Base-by-base conservation (phyloP, 176 grass and related monocot species). In the Luzula sylvatica region DNA sequence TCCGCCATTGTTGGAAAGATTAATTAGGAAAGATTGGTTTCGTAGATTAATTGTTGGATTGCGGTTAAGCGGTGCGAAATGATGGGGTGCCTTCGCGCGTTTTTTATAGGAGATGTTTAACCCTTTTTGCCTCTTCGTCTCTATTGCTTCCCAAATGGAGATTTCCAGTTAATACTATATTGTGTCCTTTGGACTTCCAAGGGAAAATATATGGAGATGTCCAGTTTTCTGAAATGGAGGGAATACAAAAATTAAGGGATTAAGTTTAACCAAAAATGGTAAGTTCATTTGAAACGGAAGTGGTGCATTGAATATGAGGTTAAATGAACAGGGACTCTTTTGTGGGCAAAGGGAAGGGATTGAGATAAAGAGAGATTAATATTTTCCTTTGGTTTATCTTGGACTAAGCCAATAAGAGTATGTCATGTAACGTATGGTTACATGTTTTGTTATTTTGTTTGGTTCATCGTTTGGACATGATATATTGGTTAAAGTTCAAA, bases 251-350 rank as follows among this genome's bases (percentile, higher is more conserved):
- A 46, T 29, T 3, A 20, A 59, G 11, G 40, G 40, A 16, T 62
- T 43, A 1, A 23, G 7, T 26, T 57, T 57, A 49, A 63, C 26
- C 20, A 2, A n/a, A 20, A 16, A 26, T 27, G 57, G 49, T 51
- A 40, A 5, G 39, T 16, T 29, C 23, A 35, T 35, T 23, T 35
- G 11, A 43, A 66, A 63, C 23, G 43, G 49, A 48, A 57, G 38
- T 29, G 11, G 50, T 35, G 30, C 9, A 35, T 35, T 4, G 30
- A 9, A 35, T 35, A 7, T 9, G 14, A 14, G 20, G 67, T 27
- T 2, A 16, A 44, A 58, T 83, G 80, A 56, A 80, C 16, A 45
- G 42, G 58, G 54, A 8, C 65, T 46, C 15, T 21, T 75, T 74
- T 23, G 54, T 3, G 65, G 65, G 20, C 26, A 28, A 20, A 24